These are phyloP conservation scores for Hymenoscyphus fraxineus DNA, from an alignment of 2,329 filamentous ascomycete genomes.

Conservation along the genomic window DNA sequence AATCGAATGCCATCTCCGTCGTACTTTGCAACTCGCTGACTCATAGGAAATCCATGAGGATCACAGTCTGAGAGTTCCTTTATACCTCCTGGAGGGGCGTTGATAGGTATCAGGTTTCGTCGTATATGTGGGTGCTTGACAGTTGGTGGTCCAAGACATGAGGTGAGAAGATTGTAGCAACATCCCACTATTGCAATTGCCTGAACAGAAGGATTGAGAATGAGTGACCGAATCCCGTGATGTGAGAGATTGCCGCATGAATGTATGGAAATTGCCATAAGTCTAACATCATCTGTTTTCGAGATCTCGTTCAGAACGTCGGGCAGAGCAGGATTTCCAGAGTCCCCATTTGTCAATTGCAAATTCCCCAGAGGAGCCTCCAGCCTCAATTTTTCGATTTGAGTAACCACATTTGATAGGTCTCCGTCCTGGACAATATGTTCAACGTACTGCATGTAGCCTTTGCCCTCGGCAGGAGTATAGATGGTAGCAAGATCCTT, in stretches of 20 bases:
- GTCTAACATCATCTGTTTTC: slow-evolving; percentile 41
- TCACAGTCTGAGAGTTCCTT: slow-evolving; percentile 71
- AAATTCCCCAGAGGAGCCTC: slow-evolving; percentile 18
- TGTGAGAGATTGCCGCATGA: slow-evolving; percentile 98
- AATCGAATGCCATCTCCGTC: slow-evolving; percentile 64
- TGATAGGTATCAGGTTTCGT: slow-evolving; percentile 61
- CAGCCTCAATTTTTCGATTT: slow-evolving; percentile 48
- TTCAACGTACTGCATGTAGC: slow-evolving; percentile 73
- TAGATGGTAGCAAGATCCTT: slow-evolving; percentile 51
- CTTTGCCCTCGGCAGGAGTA: slow-evolving; percentile 57
- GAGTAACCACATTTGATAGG: slow-evolving; percentile 61
- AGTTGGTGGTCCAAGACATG: slow-evolving; percentile 79
- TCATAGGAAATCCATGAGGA: slow-evolving; percentile 93
- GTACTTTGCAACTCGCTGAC: slow-evolving; percentile 60
- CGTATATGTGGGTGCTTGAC: slow-evolving; percentile 79
- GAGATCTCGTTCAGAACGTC: slow-evolving; percentile 20
- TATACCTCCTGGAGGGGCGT: slow-evolving; percentile 58
- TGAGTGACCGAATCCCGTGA: slow-evolving; percentile 81
- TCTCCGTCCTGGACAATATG: slow-evolving; percentile 71
- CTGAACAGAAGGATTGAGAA: slow-evolving; percentile 77
- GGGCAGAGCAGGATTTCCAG: slow-evolving; percentile 14
- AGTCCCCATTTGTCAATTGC: slow-evolving; percentile 21
- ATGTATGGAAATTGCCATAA: slow-evolving; percentile 93
- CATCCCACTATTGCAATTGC: slow-evolving; percentile 96
- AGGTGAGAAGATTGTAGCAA: slow-evolving; percentile 95